phyloP scores from a whole-genome alignment of 1,139 yeast species.

The Yamadazyma dendronema region DNA sequence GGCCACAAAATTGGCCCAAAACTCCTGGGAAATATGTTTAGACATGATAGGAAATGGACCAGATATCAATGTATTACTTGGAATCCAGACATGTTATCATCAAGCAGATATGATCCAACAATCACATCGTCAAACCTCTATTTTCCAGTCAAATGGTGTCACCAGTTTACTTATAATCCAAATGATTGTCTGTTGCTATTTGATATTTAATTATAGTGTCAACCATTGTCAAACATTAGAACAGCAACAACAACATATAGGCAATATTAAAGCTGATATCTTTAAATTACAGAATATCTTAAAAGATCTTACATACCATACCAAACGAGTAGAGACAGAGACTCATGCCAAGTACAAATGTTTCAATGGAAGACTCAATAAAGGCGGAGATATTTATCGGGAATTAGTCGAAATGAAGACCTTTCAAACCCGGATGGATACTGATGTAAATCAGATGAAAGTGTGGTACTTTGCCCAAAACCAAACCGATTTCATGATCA shows the following conservation, averaged over 20 bases:
- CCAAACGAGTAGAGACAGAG: background rate
- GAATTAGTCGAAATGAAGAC: slow-evolving; percentile 14
- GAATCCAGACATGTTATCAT: slow-evolving; percentile 24
- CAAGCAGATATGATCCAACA: slow-evolving; percentile 19
- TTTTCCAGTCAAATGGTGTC: slow-evolving; percentile 6
- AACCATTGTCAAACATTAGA: background rate
- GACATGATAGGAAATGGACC: slow-evolving; percentile 6
- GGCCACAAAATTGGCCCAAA: slow-evolving; percentile 4
- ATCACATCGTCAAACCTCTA: slow-evolving; percentile 9
- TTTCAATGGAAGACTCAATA: slow-evolving; percentile 16
- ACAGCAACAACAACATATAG: background rate
- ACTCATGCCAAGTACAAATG: slow-evolving; percentile 8
- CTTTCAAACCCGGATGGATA: slow-evolving; percentile 8
- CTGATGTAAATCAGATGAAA: slow-evolving; percentile 16
- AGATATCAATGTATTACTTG: slow-evolving; percentile 22
- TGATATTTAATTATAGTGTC: background rate
- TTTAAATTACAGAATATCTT: background rate
- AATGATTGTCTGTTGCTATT: background rate
- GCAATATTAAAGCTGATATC: background rate
- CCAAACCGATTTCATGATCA: slow-evolving; percentile 12
- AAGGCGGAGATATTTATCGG: slow-evolving; percentile 18
- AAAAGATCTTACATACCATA: background rate
- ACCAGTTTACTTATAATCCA: background rate
- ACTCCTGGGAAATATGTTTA: slow-evolving; percentile 12
- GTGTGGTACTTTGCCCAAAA: slow-evolving; percentile 11